phyloP scores from a whole-genome alignment of 495 filamentous ascomycete genomes.

The Aspergillus sclerotioniger region DNA sequence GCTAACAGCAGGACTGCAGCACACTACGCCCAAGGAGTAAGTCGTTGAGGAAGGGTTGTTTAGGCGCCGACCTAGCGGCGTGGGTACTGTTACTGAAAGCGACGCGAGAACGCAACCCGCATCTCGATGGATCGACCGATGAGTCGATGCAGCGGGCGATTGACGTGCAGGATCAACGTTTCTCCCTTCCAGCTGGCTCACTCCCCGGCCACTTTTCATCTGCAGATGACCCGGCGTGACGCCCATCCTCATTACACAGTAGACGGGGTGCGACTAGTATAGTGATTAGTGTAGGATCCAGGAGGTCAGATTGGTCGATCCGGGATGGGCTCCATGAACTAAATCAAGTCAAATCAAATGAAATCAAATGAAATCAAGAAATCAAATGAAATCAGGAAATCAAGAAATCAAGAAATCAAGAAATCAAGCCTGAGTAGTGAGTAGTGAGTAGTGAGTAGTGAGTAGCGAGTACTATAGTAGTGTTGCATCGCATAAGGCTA shows the following conservation, averaged over 20 bases:
- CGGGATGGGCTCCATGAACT: neutral
- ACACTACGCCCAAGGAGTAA: neutral
- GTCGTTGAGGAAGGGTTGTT: neutral
- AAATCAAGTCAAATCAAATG: neutral
- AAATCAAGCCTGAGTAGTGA: neutral
- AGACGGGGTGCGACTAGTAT: too few species aligned
- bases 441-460: too few species aligned
- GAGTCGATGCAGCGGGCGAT: slow-evolving; percentile 11
- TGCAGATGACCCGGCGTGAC: slow-evolving; percentile 14
- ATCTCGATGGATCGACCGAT: slow-evolving; percentile 15
- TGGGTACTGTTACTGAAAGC: slow-evolving; percentile 6
- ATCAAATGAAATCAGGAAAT: neutral
- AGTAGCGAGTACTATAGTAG: too few species aligned
- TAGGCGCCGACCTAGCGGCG: neutral
- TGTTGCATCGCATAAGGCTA: neutral
- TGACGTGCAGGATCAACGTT: slow-evolving; percentile 22
- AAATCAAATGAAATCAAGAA: neutral
- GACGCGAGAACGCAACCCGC: neutral
- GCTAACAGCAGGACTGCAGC: neutral
- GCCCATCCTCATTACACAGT: neutral
- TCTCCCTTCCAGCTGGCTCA: slow-evolving; percentile 1
- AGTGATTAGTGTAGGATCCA: neutral
- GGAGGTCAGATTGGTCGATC: slow-evolving; percentile 11
- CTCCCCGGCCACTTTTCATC: slow-evolving; percentile 17
- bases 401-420: too few species aligned